A percentile compares a stretch with the other conserved stretches of the same genome.
These are phyloP conservation scores for Lyophyllum shimeji DNA, from an alignment of 768 basidiomycete species.

Conservation along the genomic window DNA sequence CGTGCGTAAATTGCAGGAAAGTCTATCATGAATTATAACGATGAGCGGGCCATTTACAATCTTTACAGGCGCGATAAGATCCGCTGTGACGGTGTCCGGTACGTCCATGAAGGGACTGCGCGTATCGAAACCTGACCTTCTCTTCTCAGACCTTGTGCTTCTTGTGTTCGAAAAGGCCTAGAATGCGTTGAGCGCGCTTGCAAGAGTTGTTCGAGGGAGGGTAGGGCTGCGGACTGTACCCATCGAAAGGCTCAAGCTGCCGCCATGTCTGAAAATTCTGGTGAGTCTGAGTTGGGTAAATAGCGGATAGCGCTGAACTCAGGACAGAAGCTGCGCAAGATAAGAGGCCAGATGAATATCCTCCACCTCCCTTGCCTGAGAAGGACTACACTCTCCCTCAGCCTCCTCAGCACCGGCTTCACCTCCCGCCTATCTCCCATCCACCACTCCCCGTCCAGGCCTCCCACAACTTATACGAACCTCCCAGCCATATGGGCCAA, in stretches of 20 bases:
- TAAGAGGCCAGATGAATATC: constrained; percentile 2
- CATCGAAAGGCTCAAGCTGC: constrained; percentile 33
- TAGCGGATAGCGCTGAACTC: neutral
- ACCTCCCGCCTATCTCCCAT: constrained; percentile 24
- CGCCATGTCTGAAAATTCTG: constrained; percentile 22
- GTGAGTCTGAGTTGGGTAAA: constrained; percentile 8
- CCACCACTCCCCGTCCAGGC: constrained; percentile 21
- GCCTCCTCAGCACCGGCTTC: constrained; percentile 19
- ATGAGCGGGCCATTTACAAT: constrained; percentile 15
- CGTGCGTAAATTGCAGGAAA: constrained; percentile 62
- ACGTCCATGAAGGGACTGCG: constrained; percentile 7
- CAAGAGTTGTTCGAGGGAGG: constrained; percentile 42
- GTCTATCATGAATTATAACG: constrained; percentile 10
- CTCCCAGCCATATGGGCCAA: constrained; percentile 13
- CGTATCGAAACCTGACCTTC: neutral
- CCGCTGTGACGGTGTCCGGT: constrained; percentile 61
- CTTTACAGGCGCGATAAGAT: constrained; percentile 56
- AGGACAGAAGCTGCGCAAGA: constrained; percentile 4
- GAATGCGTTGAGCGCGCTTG: constrained; percentile 54
- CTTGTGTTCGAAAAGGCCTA: constrained; percentile 50
- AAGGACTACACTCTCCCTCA: constrained; percentile 16
- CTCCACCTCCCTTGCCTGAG: constrained; percentile 6
- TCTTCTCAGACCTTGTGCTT: constrained; percentile 43
- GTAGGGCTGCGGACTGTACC: constrained; percentile 43
- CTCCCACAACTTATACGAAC: constrained; percentile 17